A percentile compares a stretch with the other conserved stretches of the same genome.
phyloP scores from a whole-genome alignment of 1,139 yeast species.

The Suhomyces wounanorum region DNA sequence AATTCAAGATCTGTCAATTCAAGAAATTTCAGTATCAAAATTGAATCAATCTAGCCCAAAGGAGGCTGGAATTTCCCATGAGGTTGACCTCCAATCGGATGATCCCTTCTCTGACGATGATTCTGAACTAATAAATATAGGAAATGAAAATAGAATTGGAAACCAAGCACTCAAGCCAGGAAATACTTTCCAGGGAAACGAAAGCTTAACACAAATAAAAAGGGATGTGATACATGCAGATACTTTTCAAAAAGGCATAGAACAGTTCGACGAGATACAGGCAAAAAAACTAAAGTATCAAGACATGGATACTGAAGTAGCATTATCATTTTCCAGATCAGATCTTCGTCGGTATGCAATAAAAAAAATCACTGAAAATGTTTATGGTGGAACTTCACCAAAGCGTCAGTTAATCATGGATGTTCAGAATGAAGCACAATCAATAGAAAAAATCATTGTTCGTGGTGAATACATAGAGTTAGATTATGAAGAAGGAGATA shows the following conservation, averaged over 20 bases:
- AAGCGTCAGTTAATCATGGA: slow-evolving; percentile 51
- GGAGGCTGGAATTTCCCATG: background rate
- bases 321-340: slow-evolving; percentile 45
- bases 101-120: slow-evolving; percentile 38
- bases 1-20: background rate
- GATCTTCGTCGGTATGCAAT: slow-evolving; percentile 56
- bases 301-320: slow-evolving; percentile 35
- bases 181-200: background rate
- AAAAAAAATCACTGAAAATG: slow-evolving; percentile 33
- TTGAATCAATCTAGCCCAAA: background rate
- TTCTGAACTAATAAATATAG: slow-evolving; percentile 12
- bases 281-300: slow-evolving; percentile 8
- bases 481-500: slow-evolving; percentile 48
- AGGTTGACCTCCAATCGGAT: slow-evolving; percentile 16
- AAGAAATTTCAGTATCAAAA: background rate
- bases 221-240: slow-evolving; percentile 28
- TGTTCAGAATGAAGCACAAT: slow-evolving; percentile 41
- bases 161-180: background rate
- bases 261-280: slow-evolving; percentile 24
- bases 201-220: slow-evolving; percentile 5
- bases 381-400: slow-evolving; percentile 23
- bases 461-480: slow-evolving; percentile 53
- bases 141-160: background rate
- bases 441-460: slow-evolving; percentile 42
- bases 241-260: slow-evolving; percentile 32